phyloP scores from a whole-genome alignment of 2,329 filamentous ascomycete genomes.

The Botryotinia convoluta region DNA sequence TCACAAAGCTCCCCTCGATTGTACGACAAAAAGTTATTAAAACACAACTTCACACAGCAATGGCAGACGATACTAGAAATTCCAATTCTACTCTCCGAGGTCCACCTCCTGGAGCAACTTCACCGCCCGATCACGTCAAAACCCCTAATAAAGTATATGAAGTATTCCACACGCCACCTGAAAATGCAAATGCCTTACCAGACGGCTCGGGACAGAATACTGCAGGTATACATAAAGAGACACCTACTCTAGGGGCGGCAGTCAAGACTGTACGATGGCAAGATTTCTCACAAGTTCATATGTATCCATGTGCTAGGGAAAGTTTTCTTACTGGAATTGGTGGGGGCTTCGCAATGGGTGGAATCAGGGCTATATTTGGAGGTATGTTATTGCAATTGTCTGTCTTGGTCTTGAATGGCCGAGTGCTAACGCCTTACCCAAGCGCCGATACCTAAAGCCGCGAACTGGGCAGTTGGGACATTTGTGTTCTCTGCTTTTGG shows the following conservation, averaged over 20 bases:
- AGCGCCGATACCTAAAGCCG: conserved; percentile 63
- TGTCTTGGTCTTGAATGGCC: neutral
- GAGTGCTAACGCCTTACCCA: conserved; percentile 30
- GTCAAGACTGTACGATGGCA: conserved; percentile 64
- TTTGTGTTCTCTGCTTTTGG: conserved; percentile 69
- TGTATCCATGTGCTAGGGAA: conserved; percentile 80
- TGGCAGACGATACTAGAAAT: conserved; percentile 41
- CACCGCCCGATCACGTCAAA: conserved; percentile 39
- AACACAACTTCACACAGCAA: conserved; percentile 25
- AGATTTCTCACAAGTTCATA: conserved; percentile 71
- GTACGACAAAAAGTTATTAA: neutral
- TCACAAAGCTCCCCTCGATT: conserved; percentile 14
- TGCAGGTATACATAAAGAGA: conserved; percentile 30
- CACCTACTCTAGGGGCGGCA: conserved; percentile 56
- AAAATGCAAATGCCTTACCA: conserved; percentile 37
- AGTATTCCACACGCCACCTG: conserved; percentile 39
- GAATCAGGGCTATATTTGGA: conserved; percentile 69
- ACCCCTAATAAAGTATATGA: conserved; percentile 42
- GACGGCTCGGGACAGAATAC: conserved; percentile 39
- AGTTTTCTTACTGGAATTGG: conserved; percentile 81
- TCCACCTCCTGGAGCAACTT: conserved; percentile 40
- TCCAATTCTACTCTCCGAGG: conserved; percentile 29
- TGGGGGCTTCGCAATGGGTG: conserved; percentile 72
- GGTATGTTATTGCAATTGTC: conserved; percentile 50
- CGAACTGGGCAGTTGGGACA: conserved; percentile 81